phyloP scores from a whole-genome alignment of 208 protist species.

The Wallacemonas collosoma region DNA sequence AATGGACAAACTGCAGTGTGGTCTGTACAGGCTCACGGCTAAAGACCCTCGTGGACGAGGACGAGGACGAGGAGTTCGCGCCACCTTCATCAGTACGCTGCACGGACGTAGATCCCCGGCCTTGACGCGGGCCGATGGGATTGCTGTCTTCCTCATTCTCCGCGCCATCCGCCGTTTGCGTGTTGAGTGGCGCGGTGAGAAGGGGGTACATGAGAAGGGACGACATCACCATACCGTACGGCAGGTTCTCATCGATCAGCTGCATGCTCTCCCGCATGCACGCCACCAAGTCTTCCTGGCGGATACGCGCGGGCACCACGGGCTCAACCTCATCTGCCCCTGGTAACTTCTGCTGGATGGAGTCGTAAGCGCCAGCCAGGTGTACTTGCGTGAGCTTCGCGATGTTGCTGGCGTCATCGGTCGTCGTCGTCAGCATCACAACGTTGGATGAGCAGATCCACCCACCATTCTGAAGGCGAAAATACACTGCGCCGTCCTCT shows the following conservation, averaged over 20 bases:
- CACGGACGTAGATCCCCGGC: neutral
- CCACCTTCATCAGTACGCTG: neutral
- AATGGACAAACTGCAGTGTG: constrained; percentile 50
- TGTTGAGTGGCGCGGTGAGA: constrained; percentile 11
- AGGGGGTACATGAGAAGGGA: constrained; percentile 69
- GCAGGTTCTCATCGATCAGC: constrained; percentile 64
- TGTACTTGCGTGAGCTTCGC: constrained; percentile 39
- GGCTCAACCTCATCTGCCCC: neutral
- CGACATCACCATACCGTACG: constrained; percentile 74
- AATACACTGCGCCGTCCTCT: constrained; percentile 60
- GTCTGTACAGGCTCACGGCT: constrained; percentile 22
- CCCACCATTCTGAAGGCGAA: constrained; percentile 64
- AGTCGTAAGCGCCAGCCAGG: constrained; percentile 21
- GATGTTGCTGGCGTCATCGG: constrained; percentile 33
- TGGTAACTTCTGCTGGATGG: neutral
- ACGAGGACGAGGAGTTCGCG: neutral
- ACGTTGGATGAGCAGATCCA: constrained; percentile 77
- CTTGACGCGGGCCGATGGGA: neutral
- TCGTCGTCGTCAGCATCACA: constrained; percentile 49
- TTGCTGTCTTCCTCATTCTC: constrained; percentile 19
- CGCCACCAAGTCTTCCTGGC: constrained; percentile 23
- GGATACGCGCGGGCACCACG: neutral
- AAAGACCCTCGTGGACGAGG: constrained; percentile 2
- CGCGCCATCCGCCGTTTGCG: neutral
- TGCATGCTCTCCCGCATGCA: constrained; percentile 67